A percentile compares a stretch with the other conserved stretches of the same genome.
phyloP scores from a whole-genome alignment of 371 early-diverging fungal species.

The Apophysomyces variabilis region DNA sequence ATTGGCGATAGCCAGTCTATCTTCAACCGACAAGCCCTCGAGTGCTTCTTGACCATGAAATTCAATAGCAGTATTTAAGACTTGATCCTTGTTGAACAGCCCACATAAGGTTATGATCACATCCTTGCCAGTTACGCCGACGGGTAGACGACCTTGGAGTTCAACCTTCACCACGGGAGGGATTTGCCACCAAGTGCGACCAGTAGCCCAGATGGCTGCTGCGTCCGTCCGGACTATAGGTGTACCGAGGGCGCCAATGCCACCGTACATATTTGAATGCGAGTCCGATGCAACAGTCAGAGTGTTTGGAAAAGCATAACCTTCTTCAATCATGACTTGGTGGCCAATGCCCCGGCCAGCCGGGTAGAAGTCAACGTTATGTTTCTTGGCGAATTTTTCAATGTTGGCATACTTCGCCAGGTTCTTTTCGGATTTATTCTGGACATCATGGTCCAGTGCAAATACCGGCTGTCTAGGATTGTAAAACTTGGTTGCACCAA shows the following conservation, averaged over 20 bases:
- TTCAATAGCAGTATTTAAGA: slow-evolving; percentile 94
- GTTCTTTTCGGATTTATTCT: slow-evolving; percentile 90
- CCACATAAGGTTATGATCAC: slow-evolving; percentile 93
- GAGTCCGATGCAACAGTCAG: slow-evolving; percentile 97
- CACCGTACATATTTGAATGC: slow-evolving; percentile 98
- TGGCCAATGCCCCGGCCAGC: slow-evolving; percentile 98
- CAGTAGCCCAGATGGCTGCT: slow-evolving; percentile 97
- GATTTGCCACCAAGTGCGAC: slow-evolving; percentile 97
- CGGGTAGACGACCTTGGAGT: slow-evolving; percentile 70
- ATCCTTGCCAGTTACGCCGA: slow-evolving; percentile 94
- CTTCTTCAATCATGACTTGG: slow-evolving; percentile 96
- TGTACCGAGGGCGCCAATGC: slow-evolving; percentile 91
- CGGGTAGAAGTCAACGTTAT: slow-evolving; percentile 91
- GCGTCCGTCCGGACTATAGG: slow-evolving; percentile 97
- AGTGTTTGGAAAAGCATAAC: slow-evolving; percentile 91
- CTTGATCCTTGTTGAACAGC: slow-evolving; percentile 84
- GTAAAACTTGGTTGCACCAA: slow-evolving; percentile 82
- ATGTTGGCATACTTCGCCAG: slow-evolving; percentile 85
- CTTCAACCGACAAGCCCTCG: slow-evolving; percentile 75
- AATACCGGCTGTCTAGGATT: slow-evolving; percentile 89
- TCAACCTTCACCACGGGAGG: slow-evolving; percentile 92
- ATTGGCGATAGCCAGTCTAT: slow-evolving; percentile 93
- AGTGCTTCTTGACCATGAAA: slow-evolving; percentile 82
- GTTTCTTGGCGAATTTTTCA: slow-evolving; percentile 78
- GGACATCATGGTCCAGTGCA: slow-evolving; percentile 96